These are phyloP conservation scores for Echria macrotheca DNA, from an alignment of 495 filamentous ascomycete genomes.

Conservation along the genomic window DNA sequence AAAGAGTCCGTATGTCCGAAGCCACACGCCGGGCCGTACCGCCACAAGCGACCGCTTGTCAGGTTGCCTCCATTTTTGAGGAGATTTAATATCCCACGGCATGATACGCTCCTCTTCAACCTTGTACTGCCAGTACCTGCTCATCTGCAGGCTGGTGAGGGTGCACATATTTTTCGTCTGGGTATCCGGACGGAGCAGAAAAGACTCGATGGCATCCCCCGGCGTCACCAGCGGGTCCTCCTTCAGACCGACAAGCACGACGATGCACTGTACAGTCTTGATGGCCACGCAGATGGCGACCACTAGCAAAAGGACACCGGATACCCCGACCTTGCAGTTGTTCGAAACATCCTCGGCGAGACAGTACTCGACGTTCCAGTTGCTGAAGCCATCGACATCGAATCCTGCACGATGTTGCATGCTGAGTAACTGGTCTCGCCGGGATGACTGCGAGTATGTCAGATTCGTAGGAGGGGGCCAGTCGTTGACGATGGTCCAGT, in stretches of 20 bases:
- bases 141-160: not conserved
- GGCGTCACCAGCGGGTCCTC: not conserved
- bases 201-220: slow-evolving; percentile 4
- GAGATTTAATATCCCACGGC: too few relatives aligned
- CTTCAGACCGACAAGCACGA: not conserved
- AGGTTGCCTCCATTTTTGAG: not conserved
- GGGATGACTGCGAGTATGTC: not conserved
- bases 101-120: too few relatives aligned
- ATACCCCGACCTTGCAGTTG: slow-evolving; percentile 2
- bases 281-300: not conserved
- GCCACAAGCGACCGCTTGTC: not conserved
- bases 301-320: not conserved
- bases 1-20: not conserved
- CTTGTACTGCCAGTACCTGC: not conserved
- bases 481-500: not conserved
- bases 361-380: not conserved
- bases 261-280: not conserved
- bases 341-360: not conserved
- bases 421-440: not conserved
- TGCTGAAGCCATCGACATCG: not conserved
- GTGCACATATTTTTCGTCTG: not conserved
- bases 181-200: not conserved
- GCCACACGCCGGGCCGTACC: not conserved
- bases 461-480: not conserved
- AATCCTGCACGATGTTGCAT: not conserved